Evolutionary conservation across 1,139 yeast species (phyloP).

Genomic region (Kluyveromyces sp.): DNA sequence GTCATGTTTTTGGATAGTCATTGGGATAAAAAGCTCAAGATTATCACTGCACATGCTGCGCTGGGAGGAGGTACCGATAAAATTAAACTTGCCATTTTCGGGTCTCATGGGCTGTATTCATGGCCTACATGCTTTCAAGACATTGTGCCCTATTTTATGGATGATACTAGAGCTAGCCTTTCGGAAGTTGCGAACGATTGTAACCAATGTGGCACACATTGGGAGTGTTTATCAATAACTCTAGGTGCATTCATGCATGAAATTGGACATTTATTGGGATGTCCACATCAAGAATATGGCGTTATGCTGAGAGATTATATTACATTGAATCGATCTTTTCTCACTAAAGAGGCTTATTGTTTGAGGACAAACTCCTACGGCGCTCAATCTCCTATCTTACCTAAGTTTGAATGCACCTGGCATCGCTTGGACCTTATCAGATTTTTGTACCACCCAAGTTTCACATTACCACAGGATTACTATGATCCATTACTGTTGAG

Average conservation of each 20-base stretch:
- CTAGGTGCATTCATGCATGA: constrained; percentile 95
- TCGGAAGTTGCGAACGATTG: constrained; percentile 83
- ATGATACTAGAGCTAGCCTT: constrained; percentile 55
- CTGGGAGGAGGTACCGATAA: constrained; percentile 79
- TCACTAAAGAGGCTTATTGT: constrained; percentile 61
- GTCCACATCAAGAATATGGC: constrained; percentile 87
- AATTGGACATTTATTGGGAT: constrained; percentile 82
- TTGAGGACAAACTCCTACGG: constrained; percentile 45
- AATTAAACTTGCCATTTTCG: constrained; percentile 78
- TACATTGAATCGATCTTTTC: constrained; percentile 72
- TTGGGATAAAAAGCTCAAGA: constrained; percentile 55
- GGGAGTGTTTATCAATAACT: constrained; percentile 86
- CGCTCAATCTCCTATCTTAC: constrained; percentile 41
- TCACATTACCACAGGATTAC: constrained; percentile 61
- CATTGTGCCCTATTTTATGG: constrained; percentile 61
- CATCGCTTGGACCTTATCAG: constrained; percentile 71
- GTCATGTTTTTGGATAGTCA: constrained; percentile 78
- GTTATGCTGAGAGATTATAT: constrained; percentile 86
- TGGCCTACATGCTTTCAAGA: constrained; percentile 81
- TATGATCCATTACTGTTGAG: constrained; percentile 31
- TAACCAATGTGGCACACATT: constrained; percentile 74
- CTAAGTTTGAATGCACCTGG: constrained; percentile 79
- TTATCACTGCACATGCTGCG: constrained; percentile 87
- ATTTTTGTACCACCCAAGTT: constrained; percentile 75
- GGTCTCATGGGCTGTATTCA: constrained; percentile 84